Conservation (phyloP, 805 yeast genomes). For the Kazachstania africana region DNA sequence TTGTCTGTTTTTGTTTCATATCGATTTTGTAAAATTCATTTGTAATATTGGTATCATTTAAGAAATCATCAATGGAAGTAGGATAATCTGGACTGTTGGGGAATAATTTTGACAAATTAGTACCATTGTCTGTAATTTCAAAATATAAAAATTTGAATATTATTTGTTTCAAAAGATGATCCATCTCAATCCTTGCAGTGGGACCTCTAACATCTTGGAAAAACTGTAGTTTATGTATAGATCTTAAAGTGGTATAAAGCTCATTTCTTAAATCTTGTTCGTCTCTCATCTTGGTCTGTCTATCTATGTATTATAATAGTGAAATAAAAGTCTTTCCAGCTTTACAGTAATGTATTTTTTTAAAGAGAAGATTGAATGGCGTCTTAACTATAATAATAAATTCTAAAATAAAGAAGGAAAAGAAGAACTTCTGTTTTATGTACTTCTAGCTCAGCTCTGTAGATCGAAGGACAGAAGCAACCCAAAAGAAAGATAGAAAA, state of each 20-base stretch:
- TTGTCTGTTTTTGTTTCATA: slow-evolving; percentile 1
- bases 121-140: slow-evolving; percentile 30
- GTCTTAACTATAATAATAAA: too few species aligned
- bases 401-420: too few species aligned
- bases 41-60: slow-evolving; percentile 5
- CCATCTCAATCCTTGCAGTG: slow-evolving; percentile 20
- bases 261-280: slow-evolving; percentile 1
- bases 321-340: too few species aligned
- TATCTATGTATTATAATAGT: too few species aligned
- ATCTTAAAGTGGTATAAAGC: slow-evolving; percentile 7
- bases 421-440: too few species aligned
- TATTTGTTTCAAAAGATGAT: slow-evolving; percentile 13
- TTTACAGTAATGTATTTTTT: too few species aligned
- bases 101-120: slow-evolving; percentile 26
- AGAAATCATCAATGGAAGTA: slow-evolving; percentile 9
- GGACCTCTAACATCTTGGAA: slow-evolving; percentile 18
- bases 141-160: slow-evolving; percentile 24
- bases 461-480: too few species aligned
- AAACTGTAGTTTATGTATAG: slow-evolving; percentile 11
- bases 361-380: too few species aligned
- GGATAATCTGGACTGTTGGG: slow-evolving; percentile 11
- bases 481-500: too few species aligned
- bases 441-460: too few species aligned
- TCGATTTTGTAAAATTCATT: slow-evolving; percentile 5
- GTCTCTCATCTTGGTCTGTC: too few species aligned